A percentile compares a stretch with the other conserved stretches of the same genome.
These are phyloP conservation scores for Fraxinus angustifolia DNA, from an alignment of 305 asterid genomes.

Conservation along the genomic window DNA sequence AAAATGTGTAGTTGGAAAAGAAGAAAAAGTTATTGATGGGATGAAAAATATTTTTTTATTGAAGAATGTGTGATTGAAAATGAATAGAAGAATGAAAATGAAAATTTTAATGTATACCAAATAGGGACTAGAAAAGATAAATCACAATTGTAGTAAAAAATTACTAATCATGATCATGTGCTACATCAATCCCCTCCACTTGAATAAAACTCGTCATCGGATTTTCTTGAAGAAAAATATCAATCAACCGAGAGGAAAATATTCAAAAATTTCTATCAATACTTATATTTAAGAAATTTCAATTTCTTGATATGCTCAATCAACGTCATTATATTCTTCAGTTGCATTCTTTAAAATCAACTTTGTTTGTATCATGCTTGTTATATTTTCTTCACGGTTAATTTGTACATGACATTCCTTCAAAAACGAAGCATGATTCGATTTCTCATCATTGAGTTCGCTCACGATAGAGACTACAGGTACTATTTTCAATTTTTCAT, in stretches of 20 bases:
- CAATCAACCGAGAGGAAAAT: not conserved
- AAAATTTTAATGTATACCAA: no score
- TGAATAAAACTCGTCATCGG: not conserved
- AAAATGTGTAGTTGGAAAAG: no score
- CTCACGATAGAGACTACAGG: not conserved
- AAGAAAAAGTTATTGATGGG: no score
- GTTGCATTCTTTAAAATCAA: not conserved
- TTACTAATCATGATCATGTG: not conserved
- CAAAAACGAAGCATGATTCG: not conserved
- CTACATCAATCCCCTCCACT: not conserved
- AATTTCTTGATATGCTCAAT: no score
- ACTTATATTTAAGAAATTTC: not conserved
- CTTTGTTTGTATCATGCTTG: not conserved
- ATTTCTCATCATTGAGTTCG: not conserved
- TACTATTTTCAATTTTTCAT: no score
- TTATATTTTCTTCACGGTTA: not conserved
- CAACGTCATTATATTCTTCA: not conserved
- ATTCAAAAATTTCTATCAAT: not conserved
- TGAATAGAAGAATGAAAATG: no score
- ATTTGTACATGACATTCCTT: not conserved
- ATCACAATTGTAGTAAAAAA: not conserved
- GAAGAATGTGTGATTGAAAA: no score
- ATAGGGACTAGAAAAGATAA: not conserved
- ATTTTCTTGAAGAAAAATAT: not conserved
- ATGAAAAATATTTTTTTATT: no score